A percentile compares a stretch with the other conserved stretches of the same genome.
Conservation (phyloP, 106 monocot species). For the Dendrobium catenatum region DNA sequence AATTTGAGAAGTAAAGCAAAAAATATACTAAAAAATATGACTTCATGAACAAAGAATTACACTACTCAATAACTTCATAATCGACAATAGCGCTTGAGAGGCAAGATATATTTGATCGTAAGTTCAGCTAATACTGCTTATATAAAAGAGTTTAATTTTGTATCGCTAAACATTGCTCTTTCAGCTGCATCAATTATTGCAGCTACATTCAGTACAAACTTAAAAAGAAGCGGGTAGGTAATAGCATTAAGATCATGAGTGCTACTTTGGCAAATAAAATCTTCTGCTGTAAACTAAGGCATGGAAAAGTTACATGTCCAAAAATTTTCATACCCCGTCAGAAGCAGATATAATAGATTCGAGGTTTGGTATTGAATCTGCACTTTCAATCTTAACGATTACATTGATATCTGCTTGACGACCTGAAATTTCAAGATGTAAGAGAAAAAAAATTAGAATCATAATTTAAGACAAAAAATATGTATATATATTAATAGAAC, state of each 20-base stretch:
- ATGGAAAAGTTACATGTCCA: not conserved
- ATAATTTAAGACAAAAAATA: not conserved
- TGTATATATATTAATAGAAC: not conserved
- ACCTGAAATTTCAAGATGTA: conserved; percentile 31
- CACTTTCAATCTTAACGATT: conserved; percentile 91
- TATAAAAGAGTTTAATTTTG: no score
- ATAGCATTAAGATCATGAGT: not conserved
- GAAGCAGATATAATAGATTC: conserved; percentile 92
- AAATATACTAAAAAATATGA: no score
- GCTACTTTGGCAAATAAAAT: not conserved
- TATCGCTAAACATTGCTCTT: no score
- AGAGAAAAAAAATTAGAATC: conserved; percentile 12
- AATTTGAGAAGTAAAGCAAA: no score
- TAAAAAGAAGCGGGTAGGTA: not conserved
- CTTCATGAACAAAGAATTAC: no score
- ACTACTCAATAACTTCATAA: no score
- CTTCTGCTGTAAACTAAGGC: not conserved
- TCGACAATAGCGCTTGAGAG: no score
- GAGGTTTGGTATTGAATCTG: conserved; percentile 96
- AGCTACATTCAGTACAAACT: not conserved
- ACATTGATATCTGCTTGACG: conserved; percentile 89
- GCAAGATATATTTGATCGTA: no score
- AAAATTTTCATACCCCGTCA: conserved; percentile 68
- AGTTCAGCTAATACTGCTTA: no score
- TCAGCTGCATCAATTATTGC: no score